These are phyloP conservation scores for Penicillium palitans DNA, from an alignment of 2,329 filamentous ascomycete species.

Conservation along the genomic window DNA sequence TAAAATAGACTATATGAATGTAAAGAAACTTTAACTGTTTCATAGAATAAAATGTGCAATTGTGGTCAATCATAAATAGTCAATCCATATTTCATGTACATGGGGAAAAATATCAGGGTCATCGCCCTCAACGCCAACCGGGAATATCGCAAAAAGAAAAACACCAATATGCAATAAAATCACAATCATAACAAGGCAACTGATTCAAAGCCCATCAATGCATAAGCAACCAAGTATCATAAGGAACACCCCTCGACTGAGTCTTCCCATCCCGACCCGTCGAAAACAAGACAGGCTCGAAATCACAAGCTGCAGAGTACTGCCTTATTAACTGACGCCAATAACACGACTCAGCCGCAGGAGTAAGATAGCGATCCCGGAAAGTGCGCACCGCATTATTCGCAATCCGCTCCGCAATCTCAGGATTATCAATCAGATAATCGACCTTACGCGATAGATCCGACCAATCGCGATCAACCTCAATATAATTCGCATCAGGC, in stretches of 20 bases:
- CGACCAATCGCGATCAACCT: conserved; percentile 55
- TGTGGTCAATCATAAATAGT: not conserved
- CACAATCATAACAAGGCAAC: not conserved
- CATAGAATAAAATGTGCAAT: not conserved
- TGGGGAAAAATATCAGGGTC: not conserved
- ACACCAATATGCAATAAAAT: not conserved
- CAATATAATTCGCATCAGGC: conserved; percentile 52
- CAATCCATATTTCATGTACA: not conserved
- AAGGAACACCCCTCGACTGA: conserved; percentile 37
- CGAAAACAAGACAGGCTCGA: conserved; percentile 41
- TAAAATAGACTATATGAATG: not conserved
- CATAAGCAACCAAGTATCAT: conserved; percentile 45
- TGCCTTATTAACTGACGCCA: conserved; percentile 51
- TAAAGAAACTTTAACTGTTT: too few relatives aligned
- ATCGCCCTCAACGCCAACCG: conserved; percentile 2
- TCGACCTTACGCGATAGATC: conserved; percentile 52
- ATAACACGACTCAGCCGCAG: conserved; percentile 57
- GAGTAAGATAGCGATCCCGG: conserved; percentile 55
- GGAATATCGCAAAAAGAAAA: conserved; percentile 2
- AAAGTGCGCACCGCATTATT: conserved; percentile 51
- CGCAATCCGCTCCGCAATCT: conserved; percentile 52
- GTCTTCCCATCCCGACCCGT: conserved; percentile 31
- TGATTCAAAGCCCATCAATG: conserved; percentile 5
- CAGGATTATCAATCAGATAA: conserved; percentile 46
- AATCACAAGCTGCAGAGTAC: conserved; percentile 43